Conservation (phyloP, 202 grass and related monocot genomes). For the Saccharum hybrid region DNA sequence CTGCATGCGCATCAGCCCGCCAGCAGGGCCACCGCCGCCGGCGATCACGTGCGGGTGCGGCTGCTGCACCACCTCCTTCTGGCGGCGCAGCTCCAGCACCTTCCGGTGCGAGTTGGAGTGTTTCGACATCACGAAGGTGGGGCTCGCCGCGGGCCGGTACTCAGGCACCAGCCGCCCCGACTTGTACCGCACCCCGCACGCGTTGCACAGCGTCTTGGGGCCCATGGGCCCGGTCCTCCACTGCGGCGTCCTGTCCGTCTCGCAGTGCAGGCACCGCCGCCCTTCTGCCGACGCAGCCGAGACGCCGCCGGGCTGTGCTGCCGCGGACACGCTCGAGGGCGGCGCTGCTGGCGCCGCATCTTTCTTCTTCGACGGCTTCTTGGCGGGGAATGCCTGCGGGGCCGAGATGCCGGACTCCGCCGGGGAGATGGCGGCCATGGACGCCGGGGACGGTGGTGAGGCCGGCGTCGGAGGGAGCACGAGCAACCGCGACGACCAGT, state of each 20-base stretch:
- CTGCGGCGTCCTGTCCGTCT: conserved; percentile 95
- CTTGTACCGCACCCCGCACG: conserved; percentile 91
- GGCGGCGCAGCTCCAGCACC: conserved; percentile 82
- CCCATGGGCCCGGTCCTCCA: conserved; percentile 94
- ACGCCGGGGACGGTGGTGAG: conserved; percentile 42
- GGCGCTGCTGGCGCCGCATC: conserved; percentile 18
- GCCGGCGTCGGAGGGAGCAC: conserved; percentile 47
- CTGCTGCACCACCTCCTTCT: conserved; percentile 62
- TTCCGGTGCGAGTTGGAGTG: conserved; percentile 98
- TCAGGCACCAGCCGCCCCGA: conserved; percentile 91
- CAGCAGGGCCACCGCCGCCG: background rate
- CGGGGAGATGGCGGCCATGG: conserved; percentile 55
- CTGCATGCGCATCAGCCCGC: conserved; percentile 46
- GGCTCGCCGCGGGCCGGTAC: conserved; percentile 90
- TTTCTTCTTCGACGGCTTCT: conserved; percentile 70
- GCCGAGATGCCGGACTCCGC: conserved; percentile 55
- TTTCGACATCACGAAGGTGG: conserved; percentile 72
- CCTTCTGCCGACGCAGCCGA: conserved; percentile 48
- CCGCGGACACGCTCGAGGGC: background rate
- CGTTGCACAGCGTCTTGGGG: conserved; percentile 96
- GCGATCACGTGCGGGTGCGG: conserved; percentile 15
- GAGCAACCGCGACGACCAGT: conserved; percentile 73
- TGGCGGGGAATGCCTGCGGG: conserved; percentile 43
- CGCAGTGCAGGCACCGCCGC: conserved; percentile 88
- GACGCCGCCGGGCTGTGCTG: background rate